Conservation (phyloP, 805 yeast species). For the Candida maesae region DNA sequence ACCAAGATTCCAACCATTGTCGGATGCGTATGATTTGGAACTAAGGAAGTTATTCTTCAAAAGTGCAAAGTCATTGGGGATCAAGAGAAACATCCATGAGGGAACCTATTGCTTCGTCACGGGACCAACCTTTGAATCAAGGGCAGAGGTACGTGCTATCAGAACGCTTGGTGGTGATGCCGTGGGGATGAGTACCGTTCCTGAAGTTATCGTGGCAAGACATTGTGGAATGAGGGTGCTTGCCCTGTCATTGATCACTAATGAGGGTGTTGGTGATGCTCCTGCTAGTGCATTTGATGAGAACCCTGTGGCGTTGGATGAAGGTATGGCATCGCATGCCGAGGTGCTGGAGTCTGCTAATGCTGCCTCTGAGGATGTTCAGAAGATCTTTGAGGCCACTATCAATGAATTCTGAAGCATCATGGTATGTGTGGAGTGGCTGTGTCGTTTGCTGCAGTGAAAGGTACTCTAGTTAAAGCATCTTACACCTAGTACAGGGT, state of each 20-base stretch:
- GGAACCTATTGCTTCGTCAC: conserved; percentile 83
- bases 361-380: conserved; percentile 78
- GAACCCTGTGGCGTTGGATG: conserved; percentile 48
- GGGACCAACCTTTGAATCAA: conserved; percentile 91
- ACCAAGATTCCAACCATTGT: conserved; percentile 80
- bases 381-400: conserved; percentile 59
- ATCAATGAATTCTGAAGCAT: conserved; percentile 35
- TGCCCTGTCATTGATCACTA: conserved; percentile 85
- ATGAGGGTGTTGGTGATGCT: conserved; percentile 66
- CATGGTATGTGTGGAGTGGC: too few species aligned
- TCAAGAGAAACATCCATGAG: conserved; percentile 66
- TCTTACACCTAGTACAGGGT: too few species aligned
- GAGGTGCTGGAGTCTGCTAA: conserved; percentile 85
- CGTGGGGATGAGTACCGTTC: conserved; percentile 98
- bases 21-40: conserved; percentile 82
- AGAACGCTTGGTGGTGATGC: conserved; percentile 80
- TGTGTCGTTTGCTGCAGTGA: too few species aligned
- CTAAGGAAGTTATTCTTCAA: conserved; percentile 60
- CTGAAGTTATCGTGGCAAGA: conserved; percentile 90
- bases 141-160: conserved; percentile 86
- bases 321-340: conserved; percentile 85
- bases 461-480: too few species aligned
- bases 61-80: conserved; percentile 45
- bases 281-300: conserved; percentile 65
- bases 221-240: conserved; percentile 80